Conservation (phyloP, 2,329 filamentous ascomycete species). For the Penicillium sp. region DNA sequence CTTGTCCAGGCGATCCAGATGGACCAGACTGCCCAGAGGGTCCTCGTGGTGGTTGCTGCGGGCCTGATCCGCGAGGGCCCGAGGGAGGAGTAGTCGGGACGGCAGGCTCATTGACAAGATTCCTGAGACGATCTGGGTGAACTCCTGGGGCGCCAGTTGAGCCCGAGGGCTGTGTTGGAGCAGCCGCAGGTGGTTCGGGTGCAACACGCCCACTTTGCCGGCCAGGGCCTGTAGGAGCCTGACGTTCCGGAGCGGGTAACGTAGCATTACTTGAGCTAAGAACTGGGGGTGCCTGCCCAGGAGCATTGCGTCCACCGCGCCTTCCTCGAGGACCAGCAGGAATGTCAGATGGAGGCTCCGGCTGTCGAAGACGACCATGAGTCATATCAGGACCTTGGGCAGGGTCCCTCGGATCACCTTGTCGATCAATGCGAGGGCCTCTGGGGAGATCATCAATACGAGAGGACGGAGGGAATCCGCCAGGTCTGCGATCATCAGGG, state of each 20-base stretch:
- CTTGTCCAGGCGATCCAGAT: conserved; percentile 32
- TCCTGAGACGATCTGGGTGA: conserved; percentile 55
- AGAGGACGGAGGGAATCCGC: conserved; percentile 27
- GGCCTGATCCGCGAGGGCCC: conserved; percentile 17
- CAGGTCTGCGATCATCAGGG: conserved; percentile 36
- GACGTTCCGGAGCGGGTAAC: conserved; percentile 37
- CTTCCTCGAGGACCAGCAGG: conserved; percentile 56
- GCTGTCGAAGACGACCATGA: conserved; percentile 49
- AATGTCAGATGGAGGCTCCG: conserved; percentile 42
- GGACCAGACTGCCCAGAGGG: conserved; percentile 42
- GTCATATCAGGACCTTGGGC: conserved; percentile 42
- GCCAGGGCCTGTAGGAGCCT: conserved; percentile 45
- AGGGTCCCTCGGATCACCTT: conserved; percentile 40
- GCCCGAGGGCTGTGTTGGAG: conserved; percentile 34
- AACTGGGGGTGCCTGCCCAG: conserved; percentile 29
- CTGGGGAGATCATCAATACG: conserved; percentile 52
- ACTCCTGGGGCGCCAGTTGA: conserved; percentile 47
- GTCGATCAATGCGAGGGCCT: conserved; percentile 52
- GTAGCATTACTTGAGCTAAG: conserved; percentile 22
- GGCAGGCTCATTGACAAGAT: conserved; percentile 36
- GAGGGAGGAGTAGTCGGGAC: conserved; percentile 1
- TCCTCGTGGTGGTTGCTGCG: conserved; percentile 29
- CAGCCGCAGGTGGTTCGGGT: conserved; percentile 32
- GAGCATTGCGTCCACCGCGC: conserved; percentile 25
- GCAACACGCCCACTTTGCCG: conserved; percentile 38